Conservation (phyloP, 2,329 filamentous ascomycete genomes). For the Lojkania enalia region DNA sequence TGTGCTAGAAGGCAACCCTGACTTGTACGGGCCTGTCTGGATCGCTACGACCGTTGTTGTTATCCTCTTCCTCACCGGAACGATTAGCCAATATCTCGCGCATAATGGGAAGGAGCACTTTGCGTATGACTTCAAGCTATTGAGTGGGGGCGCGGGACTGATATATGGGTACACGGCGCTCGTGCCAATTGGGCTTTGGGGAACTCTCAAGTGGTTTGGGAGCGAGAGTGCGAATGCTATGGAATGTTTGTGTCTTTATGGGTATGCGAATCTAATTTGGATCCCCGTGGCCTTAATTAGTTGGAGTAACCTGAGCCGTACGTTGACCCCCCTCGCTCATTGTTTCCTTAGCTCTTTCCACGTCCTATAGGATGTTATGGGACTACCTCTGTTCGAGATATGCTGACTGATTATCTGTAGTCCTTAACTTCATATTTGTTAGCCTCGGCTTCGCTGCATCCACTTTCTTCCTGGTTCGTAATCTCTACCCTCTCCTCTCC, state of each 20-base stretch:
- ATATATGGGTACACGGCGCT: slow-evolving; percentile 90
- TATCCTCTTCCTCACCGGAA: slow-evolving; percentile 92
- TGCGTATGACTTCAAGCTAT: slow-evolving; percentile 84
- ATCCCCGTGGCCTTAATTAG: slow-evolving; percentile 90
- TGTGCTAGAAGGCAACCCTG: slow-evolving; percentile 93
- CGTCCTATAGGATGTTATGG: background rate
- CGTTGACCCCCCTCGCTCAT: slow-evolving; percentile 22
- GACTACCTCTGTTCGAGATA: background rate
- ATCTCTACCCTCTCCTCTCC: slow-evolving; percentile 74
- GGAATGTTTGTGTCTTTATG: slow-evolving; percentile 94
- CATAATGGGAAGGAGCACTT: slow-evolving; percentile 70
- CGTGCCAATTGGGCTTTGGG: slow-evolving; percentile 84
- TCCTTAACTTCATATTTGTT: slow-evolving; percentile 93
- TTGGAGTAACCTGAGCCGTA: slow-evolving; percentile 78
- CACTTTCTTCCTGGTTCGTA: slow-evolving; percentile 45
- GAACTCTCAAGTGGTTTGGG: slow-evolving; percentile 90
- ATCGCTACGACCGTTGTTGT: slow-evolving; percentile 97
- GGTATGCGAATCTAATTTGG: slow-evolving; percentile 97
- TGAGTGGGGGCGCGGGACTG: slow-evolving; percentile 88
- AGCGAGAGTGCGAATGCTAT: slow-evolving; percentile 90
- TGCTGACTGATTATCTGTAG: slow-evolving; percentile 21
- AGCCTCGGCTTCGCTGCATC: slow-evolving; percentile 59
- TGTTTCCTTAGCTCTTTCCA: background rate
- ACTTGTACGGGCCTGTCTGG: slow-evolving; percentile 97
- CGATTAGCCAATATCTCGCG: slow-evolving; percentile 87